A percentile compares a stretch with the other conserved stretches of the same genome.
Evolutionary conservation across 1,284 basidiomycete species (phyloP).

Genomic region (Pisolithus thermaeus): DNA sequence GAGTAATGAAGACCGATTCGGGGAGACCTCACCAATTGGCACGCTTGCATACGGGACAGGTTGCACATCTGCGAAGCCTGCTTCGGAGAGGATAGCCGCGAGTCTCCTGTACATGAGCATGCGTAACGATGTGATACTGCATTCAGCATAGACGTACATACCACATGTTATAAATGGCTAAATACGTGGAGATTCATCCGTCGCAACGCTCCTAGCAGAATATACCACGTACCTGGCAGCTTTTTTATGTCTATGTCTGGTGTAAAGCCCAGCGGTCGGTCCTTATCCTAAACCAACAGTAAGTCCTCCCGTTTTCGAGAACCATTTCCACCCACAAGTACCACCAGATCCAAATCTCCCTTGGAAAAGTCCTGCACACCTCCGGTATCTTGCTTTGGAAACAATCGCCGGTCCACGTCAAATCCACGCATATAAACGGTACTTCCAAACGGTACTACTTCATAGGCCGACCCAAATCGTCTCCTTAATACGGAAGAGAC

Average conservation of each 20-base stretch:
- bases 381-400: constrained; percentile 22
- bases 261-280: constrained; percentile 30
- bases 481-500: constrained; percentile 24
- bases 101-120: constrained; percentile 25
- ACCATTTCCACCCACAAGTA: constrained; percentile 34
- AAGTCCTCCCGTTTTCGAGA: not conserved
- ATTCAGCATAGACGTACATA: constrained; percentile 12
- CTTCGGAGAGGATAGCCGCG: constrained; percentile 23
- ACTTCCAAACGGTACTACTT: constrained; percentile 42
- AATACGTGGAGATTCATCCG: not conserved
- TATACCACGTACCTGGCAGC: constrained; percentile 26
- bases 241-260: constrained; percentile 18
- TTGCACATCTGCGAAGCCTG: constrained; percentile 33
- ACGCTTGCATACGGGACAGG: constrained; percentile 37
- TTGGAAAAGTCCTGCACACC: constrained; percentile 19
- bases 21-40: constrained; percentile 41
- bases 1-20: not conserved
- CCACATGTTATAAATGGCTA: constrained; percentile 34
- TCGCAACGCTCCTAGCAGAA: not conserved
- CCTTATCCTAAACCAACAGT: constrained; percentile 33
- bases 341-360: constrained; percentile 43
- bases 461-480: constrained; percentile 32
- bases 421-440: constrained; percentile 35
- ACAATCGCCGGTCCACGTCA: not conserved
- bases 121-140: not conserved